Conservation (phyloP, 2,329 filamentous ascomycete genomes). For the Incumbomyces delicatus region DNA sequence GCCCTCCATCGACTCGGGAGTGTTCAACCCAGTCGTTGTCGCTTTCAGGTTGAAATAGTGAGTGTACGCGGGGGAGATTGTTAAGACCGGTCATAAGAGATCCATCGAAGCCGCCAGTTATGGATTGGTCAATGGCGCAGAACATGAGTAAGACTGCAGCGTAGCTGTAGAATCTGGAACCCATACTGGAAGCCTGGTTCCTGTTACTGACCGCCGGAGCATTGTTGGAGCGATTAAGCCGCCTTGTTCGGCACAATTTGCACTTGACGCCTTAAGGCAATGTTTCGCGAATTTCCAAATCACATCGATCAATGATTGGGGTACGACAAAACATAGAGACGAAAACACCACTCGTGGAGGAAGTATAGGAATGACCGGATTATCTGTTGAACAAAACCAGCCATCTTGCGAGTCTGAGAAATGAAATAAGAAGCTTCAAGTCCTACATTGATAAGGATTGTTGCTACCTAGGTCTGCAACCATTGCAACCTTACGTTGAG, state of each 20-base stretch:
- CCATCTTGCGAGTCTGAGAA: too few species aligned
- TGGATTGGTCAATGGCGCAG: conserved; percentile 38
- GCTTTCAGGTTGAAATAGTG: conserved; percentile 15
- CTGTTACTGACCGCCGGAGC: conserved; percentile 29
- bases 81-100: conserved; percentile 11
- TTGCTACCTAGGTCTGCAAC: too few species aligned
- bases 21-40: conserved; percentile 12
- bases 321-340: too few species aligned
- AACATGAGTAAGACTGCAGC: conserved; percentile 32
- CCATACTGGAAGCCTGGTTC: conserved; percentile 40
- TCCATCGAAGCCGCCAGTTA: conserved; percentile 13
- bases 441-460: too few species aligned
- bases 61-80: conserved; percentile 9
- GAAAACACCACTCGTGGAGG: too few species aligned
- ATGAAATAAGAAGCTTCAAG: too few species aligned
- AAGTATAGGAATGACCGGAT: too few species aligned
- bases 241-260: neutral
- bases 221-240: conserved; percentile 19
- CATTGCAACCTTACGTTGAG: too few species aligned
- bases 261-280: neutral
- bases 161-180: conserved; percentile 34
- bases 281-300: neutral
- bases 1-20: neutral
- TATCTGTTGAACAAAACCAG: too few species aligned
- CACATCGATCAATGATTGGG: too few species aligned